Evolutionary conservation across 352 stramenopile species (phyloP), one percentile per base, ranked within the genome.

Genomic region (Phytopythium chamaehyphon): DNA sequence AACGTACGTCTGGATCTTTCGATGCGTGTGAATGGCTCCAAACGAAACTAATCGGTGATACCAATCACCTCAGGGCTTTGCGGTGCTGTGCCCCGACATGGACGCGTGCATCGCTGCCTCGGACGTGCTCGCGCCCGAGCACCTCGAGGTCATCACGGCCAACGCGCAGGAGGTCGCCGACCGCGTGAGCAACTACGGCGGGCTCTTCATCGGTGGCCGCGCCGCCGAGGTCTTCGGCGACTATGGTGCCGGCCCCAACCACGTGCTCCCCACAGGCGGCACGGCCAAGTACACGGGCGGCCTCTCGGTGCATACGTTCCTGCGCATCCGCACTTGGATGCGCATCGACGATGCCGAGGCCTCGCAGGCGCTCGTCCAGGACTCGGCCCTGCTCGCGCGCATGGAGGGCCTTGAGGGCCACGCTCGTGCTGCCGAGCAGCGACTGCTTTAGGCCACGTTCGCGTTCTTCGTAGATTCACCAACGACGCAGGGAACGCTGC

Each of bases 241-340:
- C 76, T 99, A 99, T 63, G 96, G 96, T 33, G 96, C 95, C 16
- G 97, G 97, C n/a, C 97, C 97, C 10, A 99, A 99, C 75, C 97
- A 99, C 67, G 97, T 98, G 26, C 80, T 99, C 10, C 97, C 97
- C 12, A 99, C 97, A 0, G 94, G 93, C 40, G 96, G 96, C 52
- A 99, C 97, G 6, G 95, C 92, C 40, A 88, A 95, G 58, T 99
- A 99, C 82, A 99, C 96, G 7, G 97, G 97, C 36, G 97, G 97
- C 39, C 80, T 99, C 38, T 97, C 80, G 10, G 96, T 99, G 12
- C 98, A 99, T 70, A 98, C 96, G 53, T 99, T 99, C 76, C 78
- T 99, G 49, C 82, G 96, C 40, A 97, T 99, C 46, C 82, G 96
- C 45, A 99, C 96, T 40, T 99, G 96, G 94, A 98, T 99, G 95